Percentiles rank a stretch among this genome's conserved stretches.
Evolutionary conservation across 2,329 filamentous ascomycete genomes (phyloP).

Genomic region (Aphanoascus verrucosus): DNA sequence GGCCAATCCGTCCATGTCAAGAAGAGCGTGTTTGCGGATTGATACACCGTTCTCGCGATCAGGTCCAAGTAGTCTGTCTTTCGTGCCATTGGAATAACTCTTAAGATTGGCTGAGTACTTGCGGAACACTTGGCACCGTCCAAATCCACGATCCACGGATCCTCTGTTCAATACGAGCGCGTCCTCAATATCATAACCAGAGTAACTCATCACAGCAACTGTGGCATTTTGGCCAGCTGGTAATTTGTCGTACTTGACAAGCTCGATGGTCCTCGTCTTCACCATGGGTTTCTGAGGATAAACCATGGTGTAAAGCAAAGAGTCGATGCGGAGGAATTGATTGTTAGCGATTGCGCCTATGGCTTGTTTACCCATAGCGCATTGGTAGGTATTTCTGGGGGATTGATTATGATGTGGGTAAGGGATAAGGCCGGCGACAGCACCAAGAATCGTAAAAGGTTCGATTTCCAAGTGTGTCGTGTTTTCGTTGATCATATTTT

Average conservation of each 20-base stretch:
- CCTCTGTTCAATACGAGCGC: conserved; percentile 94
- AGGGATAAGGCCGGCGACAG: conserved; percentile 89
- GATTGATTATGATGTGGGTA: conserved; percentile 99
- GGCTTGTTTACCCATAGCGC: conserved; percentile 99
- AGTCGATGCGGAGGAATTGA: conserved; percentile 94
- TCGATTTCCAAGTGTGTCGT: conserved; percentile 97
- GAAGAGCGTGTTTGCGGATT: conserved; percentile 57
- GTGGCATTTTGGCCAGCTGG: conserved; percentile 94
- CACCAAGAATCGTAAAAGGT: conserved; percentile 90
- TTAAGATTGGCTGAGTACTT: conserved; percentile 83
- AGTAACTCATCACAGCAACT: conserved; percentile 98
- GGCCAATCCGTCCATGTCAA: conserved; percentile 81
- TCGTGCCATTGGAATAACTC: conserved; percentile 72
- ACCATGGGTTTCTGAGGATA: conserved; percentile 98
- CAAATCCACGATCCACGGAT: conserved; percentile 87
- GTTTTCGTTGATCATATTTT: conserved; percentile 66
- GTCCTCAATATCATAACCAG: conserved; percentile 98
- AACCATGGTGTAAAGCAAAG: conserved; percentile 88
- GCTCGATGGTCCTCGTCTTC: conserved; percentile 89
- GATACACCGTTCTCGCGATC: conserved; percentile 53
- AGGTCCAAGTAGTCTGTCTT: conserved; percentile 49
- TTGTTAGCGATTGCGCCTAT: conserved; percentile 98
- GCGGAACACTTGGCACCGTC: conserved; percentile 93
- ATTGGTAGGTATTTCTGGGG: conserved; percentile 96
- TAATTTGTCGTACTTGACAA: conserved; percentile 94